A percentile compares a stretch with the other conserved stretches of the same genome.
Conservation (phyloP, 345 rosid genomes). For the Eutrema yunnanense region DNA sequence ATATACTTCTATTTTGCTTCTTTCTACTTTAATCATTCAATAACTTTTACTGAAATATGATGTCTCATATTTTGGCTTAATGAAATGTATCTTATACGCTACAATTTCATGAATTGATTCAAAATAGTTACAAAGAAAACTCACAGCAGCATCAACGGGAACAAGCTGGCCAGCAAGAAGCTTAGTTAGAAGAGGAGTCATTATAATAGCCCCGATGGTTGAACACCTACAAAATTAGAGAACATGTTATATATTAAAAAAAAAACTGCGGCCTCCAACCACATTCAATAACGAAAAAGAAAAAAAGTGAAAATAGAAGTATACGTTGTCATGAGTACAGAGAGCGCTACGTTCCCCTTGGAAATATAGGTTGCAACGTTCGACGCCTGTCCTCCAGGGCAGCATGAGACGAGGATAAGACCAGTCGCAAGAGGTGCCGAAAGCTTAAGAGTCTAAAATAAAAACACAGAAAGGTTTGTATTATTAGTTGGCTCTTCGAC, state of each 20-base stretch:
- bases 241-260: background rate
- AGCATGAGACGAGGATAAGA: conserved; percentile 92
- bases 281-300: conserved; percentile 3
- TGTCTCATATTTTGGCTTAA: background rate
- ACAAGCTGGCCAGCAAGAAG: conserved; percentile 99
- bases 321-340: conserved; percentile 99
- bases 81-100: background rate
- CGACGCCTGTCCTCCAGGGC: conserved; percentile 98
- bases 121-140: conserved; percentile 20
- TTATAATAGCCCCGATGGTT: conserved; percentile 89
- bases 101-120: background rate
- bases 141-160: conserved; percentile 92
- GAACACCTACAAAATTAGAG: conserved; percentile 59
- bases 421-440: conserved; percentile 98
- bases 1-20: background rate
- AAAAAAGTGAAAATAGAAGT: background rate
- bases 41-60: background rate
- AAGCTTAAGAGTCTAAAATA: conserved; percentile 65
- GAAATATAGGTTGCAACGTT: conserved; percentile 96
- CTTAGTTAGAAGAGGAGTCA: conserved; percentile 98
- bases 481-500: conserved; percentile 7
- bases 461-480: background rate
- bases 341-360: conserved; percentile 93
- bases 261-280: background rate
- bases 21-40: background rate